Percentiles rank a stretch among this genome's conserved stretches.
These are phyloP conservation scores for Citropsis articulata DNA, from an alignment of 345 rosid species.

Conservation along the genomic window DNA sequence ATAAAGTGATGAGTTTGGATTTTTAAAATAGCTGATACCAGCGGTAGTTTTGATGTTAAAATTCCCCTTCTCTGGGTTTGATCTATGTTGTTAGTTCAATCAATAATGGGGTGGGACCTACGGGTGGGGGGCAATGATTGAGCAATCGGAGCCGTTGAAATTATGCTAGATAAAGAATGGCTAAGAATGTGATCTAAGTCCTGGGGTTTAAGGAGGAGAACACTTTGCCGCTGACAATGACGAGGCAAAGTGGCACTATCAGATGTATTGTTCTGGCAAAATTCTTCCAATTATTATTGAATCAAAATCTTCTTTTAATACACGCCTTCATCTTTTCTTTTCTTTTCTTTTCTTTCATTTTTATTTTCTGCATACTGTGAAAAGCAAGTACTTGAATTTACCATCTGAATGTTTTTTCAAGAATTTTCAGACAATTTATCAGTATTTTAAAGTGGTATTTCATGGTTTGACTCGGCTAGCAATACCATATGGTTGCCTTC, in stretches of 20 bases:
- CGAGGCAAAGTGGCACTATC: constrained; percentile 16
- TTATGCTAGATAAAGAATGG: constrained; percentile 18
- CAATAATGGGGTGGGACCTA: constrained; percentile 7
- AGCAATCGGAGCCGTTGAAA: constrained; percentile 33
- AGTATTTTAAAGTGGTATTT: not conserved
- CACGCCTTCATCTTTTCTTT: too few species aligned
- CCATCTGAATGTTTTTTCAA: too few species aligned
- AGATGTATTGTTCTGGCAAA: constrained; percentile 19
- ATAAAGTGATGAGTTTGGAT: not conserved
- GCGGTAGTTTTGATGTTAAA: too few species aligned
- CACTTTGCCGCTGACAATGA: constrained; percentile 9
- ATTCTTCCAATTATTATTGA: constrained; percentile 26
- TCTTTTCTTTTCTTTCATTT: too few species aligned
- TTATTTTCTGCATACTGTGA: too few species aligned
- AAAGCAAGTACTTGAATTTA: too few species aligned
- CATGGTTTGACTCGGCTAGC: not conserved
- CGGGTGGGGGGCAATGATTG: constrained; percentile 4
- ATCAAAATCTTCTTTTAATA: not conserved
- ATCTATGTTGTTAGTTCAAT: not conserved
- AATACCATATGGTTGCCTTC: too few species aligned
- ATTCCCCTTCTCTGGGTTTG: constrained; percentile 2
- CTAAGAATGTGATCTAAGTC: constrained; percentile 17
- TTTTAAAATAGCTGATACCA: not conserved
- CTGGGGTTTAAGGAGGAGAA: not conserved
- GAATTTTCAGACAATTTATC: too few species aligned